A percentile compares a stretch with the other conserved stretches of the same genome.
These are phyloP conservation scores for Rhizomucor pusillus DNA, from an alignment of 371 early-diverging fungal species.

Conservation along the genomic window DNA sequence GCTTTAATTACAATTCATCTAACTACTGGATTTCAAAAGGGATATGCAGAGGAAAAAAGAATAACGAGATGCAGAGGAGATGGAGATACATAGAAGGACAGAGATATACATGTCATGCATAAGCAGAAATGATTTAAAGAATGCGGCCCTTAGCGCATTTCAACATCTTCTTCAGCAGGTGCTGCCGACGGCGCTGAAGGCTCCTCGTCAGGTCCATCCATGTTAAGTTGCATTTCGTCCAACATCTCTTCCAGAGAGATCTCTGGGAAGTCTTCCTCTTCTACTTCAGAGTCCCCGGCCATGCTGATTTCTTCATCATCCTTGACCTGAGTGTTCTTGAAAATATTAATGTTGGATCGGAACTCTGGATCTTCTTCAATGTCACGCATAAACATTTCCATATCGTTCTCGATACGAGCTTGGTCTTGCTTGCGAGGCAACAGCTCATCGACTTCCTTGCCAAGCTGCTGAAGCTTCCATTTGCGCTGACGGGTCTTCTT, in stretches of 20 bases:
- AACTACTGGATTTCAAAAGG: too few relatives aligned
- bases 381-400: conserved; percentile 90
- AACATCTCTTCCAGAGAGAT: conserved; percentile 88
- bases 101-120: too few relatives aligned
- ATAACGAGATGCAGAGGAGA: too few relatives aligned
- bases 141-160: conserved; percentile 9
- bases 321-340: conserved; percentile 60
- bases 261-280: conserved; percentile 89
- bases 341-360: conserved; percentile 89
- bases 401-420: conserved; percentile 75
- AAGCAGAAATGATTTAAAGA: too few relatives aligned
- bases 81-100: too few relatives aligned
- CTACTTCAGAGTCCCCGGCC: conserved; percentile 56
- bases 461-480: conserved; percentile 90
- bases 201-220: conserved; percentile 44
- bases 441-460: conserved; percentile 85
- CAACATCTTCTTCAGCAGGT: conserved; percentile 36
- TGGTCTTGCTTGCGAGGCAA: conserved; percentile 72
- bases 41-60: too few relatives aligned
- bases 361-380: conserved; percentile 96
- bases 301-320: conserved; percentile 41
- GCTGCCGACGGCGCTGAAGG: not conserved
- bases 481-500: conserved; percentile 80
- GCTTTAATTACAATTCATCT: too few relatives aligned
- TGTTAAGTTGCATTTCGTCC: conserved; percentile 77